Conservation (phyloP, 306 rosid genomes). For the Dalbergia oliveri region DNA sequence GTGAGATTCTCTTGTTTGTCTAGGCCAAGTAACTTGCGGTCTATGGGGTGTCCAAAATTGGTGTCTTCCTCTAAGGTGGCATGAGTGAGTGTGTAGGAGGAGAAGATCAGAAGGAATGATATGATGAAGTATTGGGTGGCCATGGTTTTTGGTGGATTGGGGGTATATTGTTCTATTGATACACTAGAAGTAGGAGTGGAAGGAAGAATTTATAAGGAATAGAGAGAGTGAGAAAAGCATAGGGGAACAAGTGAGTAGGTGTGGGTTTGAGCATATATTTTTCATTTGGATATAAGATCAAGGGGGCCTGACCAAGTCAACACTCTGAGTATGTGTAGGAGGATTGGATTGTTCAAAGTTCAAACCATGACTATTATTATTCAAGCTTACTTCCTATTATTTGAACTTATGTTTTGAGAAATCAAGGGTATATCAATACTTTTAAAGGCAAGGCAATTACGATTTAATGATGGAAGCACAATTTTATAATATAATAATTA, state of each 20-base stretch:
- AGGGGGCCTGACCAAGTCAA: too few relatives aligned
- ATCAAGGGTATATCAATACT: too few relatives aligned
- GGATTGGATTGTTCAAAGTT: too few relatives aligned
- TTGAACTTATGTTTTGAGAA: too few relatives aligned
- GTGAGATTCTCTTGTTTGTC: conserved; percentile 49
- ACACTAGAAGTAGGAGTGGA: background rate
- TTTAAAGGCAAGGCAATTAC: too few relatives aligned
- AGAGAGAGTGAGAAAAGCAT: background rate
- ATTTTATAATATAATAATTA: too few relatives aligned
- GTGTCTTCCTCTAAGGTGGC: conserved; percentile 14
- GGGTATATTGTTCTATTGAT: background rate
- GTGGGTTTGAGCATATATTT: too few relatives aligned
- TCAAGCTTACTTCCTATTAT: too few relatives aligned
- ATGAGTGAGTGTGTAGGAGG: background rate
- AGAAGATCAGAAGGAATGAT: conserved; percentile 33
- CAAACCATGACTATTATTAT: too few relatives aligned
- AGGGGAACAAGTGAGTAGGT: background rate
- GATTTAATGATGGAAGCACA: too few relatives aligned
- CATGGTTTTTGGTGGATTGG: background rate
- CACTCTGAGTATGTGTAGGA: too few relatives aligned
- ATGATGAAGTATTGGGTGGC: background rate
- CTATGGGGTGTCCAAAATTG: conserved; percentile 40
- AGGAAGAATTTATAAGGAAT: background rate
- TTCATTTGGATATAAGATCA: too few relatives aligned
- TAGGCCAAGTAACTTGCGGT: conserved; percentile 44